A percentile compares a stretch with the other conserved stretches of the same genome.
These are phyloP conservation scores for Cercospora sojina DNA, from an alignment of 2,329 filamentous ascomycete genomes.

Conservation along the genomic window DNA sequence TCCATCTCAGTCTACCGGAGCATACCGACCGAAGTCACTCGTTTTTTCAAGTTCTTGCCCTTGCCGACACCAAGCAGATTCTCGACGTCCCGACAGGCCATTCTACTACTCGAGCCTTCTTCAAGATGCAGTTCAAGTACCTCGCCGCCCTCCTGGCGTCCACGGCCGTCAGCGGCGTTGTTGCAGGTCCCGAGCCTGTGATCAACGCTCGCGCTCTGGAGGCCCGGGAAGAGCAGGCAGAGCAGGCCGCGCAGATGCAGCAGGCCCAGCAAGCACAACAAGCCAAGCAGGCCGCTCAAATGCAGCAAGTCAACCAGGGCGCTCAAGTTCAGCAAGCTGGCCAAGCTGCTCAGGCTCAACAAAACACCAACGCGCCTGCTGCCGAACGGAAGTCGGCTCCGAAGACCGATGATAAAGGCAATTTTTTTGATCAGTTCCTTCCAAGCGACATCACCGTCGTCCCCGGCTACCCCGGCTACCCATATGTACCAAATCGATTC, in stretches of 20 bases:
- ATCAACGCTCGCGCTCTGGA: not conserved
- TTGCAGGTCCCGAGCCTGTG: not conserved
- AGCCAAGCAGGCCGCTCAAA: not conserved
- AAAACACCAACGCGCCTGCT: not conserved
- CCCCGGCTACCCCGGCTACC: not conserved
- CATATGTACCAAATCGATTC: not conserved
- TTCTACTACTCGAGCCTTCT: not conserved
- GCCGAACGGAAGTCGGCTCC: not conserved
- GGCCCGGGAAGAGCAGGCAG: not conserved
- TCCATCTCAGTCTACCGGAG: not conserved
- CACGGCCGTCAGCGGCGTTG: not conserved
- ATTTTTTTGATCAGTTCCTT: no score
- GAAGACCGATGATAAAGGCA: not conserved
- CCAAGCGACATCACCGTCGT: no score
- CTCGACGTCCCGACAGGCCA: not conserved
- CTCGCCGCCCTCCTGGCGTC: conserved; percentile 14
- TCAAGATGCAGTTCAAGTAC: conserved; percentile 14
- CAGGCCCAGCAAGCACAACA: not conserved
- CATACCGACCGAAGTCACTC: not conserved
- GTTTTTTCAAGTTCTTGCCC: not conserved
- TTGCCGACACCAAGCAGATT: not conserved
- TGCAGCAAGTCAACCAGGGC: not conserved
- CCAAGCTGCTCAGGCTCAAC: not conserved
- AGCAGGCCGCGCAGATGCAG: not conserved
- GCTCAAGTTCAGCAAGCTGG: not conserved